Evolutionary conservation across 83 land plant species (phyloP), one percentile per base, ranked within the genome.

Genomic region (Thuja plicata): DNA sequence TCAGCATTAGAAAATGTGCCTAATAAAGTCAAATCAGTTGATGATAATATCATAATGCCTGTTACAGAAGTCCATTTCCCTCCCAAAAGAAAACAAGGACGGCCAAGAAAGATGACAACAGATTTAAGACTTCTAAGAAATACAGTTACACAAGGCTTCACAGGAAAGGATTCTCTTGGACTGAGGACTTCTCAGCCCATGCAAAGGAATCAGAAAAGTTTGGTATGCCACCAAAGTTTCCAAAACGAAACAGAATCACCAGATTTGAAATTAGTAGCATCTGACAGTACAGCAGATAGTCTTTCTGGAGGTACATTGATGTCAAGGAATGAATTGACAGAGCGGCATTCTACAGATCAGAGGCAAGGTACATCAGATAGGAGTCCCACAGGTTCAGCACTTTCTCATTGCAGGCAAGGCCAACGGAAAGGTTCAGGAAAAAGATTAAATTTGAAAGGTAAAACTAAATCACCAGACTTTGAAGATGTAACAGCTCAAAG

Each of bases 81-180:
- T 41, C 45, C 38, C 30, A 80, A 80, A 80, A 21, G 48, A 40
- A 80, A 80, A 80, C 84, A 30, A 80, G 84, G 84, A n/a, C 84
- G 84, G 21, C 84, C 27, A 27, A 8, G 84, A 40, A 80, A 80
- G 84, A 80, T 19, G 27, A 80, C 4, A 45, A 30, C 3, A 80
- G 48, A 80, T 77, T 35, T 77, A 5, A 13, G 38, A 34, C 19
- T 16, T 21, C 40, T 34, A 35, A 40, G 80, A 77, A 77, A 35
- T 77, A 77, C 40, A 38, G 40, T 38, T 38, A 38, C 40, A 77
- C 80, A 77, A 35, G 38, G 40, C 17, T 35, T 77, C 4, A 34
- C 9, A 77, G 80, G 19, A 15, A 77, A 80, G n/a, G 19, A 80
- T 80, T 80, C 83, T 80, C 40, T 40, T 80, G n/a, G 45, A 8